Evolutionary conservation across 108 stramenopile genomes (phyloP), one percentile per base, ranked within the genome.

Genomic region (Skeletonema potamos): DNA sequence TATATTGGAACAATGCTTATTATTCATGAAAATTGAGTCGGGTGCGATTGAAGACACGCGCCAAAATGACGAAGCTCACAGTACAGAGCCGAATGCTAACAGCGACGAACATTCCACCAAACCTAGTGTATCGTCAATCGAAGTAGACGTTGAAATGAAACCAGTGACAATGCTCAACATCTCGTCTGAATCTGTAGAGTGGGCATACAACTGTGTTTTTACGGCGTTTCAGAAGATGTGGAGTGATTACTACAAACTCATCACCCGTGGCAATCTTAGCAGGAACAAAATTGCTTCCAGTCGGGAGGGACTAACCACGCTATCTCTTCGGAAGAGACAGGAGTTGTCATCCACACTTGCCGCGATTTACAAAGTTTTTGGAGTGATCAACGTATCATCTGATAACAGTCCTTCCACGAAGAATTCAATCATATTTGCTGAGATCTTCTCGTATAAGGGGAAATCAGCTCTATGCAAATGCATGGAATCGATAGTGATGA

Each of bases 391-490:
- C 37, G n/a, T n/a, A n/a, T n/a, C n/a, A n/a, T n/a, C n/a, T n/a
- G n/a, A n/a, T n/a, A n/a, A n/a, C n/a, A n/a, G n/a, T n/a, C 37
- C 37, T 15, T 15, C 37, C 37, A 34, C 24, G 15, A 44, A 57
- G 30, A 30, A 0, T 4, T 12, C 29, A 24, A 34, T 46, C 32
- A 6, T 62, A 36, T 15, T 64, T 39, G 75, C 63, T 33, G 62
- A 41, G 41, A 27, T 27, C 17, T 64, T 77, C 34, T 64, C 76
- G 0, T 58, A 44, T 48, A 56, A 63, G 18, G 68, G 68, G 43
- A 77, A 70, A 54, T 46, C 64, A 27, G 27, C 64, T 43, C 36
- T 77, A 17, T 77, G 76, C 63, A 44, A 54, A 20, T 77, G 68
- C 18, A 6, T 69, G 12, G 76, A 77, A 43, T 64, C 44, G 51